Evolutionary conservation across 768 basidiomycete species (phyloP), one percentile per base, ranked within the genome.

Genomic region (Butyriboletus loyo): DNA sequence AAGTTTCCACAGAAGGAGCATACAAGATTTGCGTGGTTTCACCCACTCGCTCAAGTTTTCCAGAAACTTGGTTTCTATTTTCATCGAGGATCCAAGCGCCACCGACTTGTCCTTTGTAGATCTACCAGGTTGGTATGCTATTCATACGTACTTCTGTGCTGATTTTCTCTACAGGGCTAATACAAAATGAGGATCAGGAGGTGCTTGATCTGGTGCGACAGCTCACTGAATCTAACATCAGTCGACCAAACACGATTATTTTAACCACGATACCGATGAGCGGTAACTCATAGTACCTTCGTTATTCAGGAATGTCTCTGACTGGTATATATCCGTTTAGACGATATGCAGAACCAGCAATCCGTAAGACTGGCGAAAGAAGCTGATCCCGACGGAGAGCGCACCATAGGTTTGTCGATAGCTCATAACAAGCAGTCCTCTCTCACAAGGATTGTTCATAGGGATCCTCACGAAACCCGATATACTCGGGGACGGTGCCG

Each of bases 401-500:
- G 86, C 1, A 89, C 84, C 0, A 86, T 88, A 51, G 87, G 87
- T 81, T 48, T n/a, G 65, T 47, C 15, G 2, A 21, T 25, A 13
- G n/a, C 17, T 47, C 19, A 21, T 7, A 17, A 7, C 32, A 34
- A 34, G 11, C 7, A 7, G 14, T 10, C 14, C 13, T 17, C 0
- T 35, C 36, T 59, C 6, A 54, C 14, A 28, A 9, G 25, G 10
- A 4, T 38, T n/a, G 28, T 6, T 24, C 10, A 2, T 55, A 88
- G 86, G 83, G 5, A 78, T 89, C 1, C 73, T 88, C 10, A 89
- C 87, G 0, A 89, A 89, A 58, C 82, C 85, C 0, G 88, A 90
- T 56, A 72, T 66, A 5, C 65, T 89, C 1, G 62, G 68, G 1
- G 37, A 55, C 0, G 83, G 82, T 11, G 71, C 77, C 3, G 73